Evolutionary conservation across 2,329 filamentous ascomycete genomes (phyloP), one percentile per base, ranked within the genome.

Genomic region (Penicillium sp.): DNA sequence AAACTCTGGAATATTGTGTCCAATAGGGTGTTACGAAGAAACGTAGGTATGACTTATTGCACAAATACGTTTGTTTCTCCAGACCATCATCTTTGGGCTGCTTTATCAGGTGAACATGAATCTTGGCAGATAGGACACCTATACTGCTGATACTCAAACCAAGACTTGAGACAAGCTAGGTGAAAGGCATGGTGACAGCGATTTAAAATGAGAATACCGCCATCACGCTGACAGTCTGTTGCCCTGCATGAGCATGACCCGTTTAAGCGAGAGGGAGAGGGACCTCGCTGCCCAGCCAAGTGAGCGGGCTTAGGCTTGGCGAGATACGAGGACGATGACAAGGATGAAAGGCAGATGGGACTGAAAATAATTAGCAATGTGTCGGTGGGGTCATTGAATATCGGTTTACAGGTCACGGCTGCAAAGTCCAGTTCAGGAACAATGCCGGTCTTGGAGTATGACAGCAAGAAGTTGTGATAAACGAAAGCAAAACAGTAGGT

Each of bases 131-230:
- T 56, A 26, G 63, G 63, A 44, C 63, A 65, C 13, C 48, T 56
- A 42, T 62, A 64, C 34, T 51, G 57, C 22, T 54, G 51, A 42
- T 64, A 61, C 41, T 61, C 49, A 44, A 63, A 61, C 62, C 61
- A 66, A 29, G 61, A 59, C 10, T 52, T 55, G 14, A 66, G 51
- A 55, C 63, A 66, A 2, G 47, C 34, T 2, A 54, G 37, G 32
- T 66, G 63, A 27, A 66, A 66, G 22, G 56, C 59, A 42, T 66
- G 62, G 38, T 58, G 55, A 42, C 63, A 65, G 28, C 53, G 54
- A 18, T 54, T 64, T 16, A 65, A 42, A n/a, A 65, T 50, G 27
- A 63, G 40, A 8, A 60, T 46, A n/a, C 47, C 44, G 20, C 46
- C 46, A 24, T 47, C 46, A 9, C 39, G 39, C 11, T 39, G 29